Evolutionary conservation across 176 grass and related monocot genomes (phyloP), one percentile per base, ranked within the genome.

Genomic region (Bromus sterilis): DNA sequence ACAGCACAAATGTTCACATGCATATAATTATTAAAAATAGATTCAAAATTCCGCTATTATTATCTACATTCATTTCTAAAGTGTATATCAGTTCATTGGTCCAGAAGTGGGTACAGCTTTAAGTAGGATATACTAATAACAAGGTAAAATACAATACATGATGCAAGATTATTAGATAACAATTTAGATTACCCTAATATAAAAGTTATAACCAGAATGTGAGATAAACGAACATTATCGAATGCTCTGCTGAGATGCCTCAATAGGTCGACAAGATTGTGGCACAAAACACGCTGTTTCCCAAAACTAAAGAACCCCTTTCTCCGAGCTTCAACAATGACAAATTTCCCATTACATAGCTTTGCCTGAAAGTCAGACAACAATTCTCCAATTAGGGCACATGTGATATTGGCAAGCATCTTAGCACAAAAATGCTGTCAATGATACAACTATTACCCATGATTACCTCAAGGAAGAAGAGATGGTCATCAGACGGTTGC

Each of bases 261-360:
- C 40, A 95, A 34, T 56, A 99, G 93, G 84, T 99, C 91, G 4
- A 95, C 89, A 70, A 99, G 93, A 82, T 99, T 95, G 49, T 95
- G 96, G 85, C 93, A 99, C 75, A 99, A 78, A 56, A 95, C 91
- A 33, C 87, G 93, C 73, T 95, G 96, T 83, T 95, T 99, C 78
- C 93, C 96, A 26, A 99, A 68, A 86, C 96, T 99, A 87, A 95
- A 93, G 79, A 99, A 99, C 60, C 96, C 96, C 84, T 91, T 95
- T 63, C 86, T 78, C 42, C 96, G 87, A 75, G 96, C 93, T 90
- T 95, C 96, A 66, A 95, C 80, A 37, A 90, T 80, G 69, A 91
- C 48, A 56, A 93, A 87, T 82, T 99, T 99, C 21, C 96, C 96
- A 60, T 89, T 91, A 79, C 89, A 95, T 78, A 99, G 87, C 37